Evolutionary conservation across 768 basidiomycete species (phyloP).

Genomic region (Russula compacta): DNA sequence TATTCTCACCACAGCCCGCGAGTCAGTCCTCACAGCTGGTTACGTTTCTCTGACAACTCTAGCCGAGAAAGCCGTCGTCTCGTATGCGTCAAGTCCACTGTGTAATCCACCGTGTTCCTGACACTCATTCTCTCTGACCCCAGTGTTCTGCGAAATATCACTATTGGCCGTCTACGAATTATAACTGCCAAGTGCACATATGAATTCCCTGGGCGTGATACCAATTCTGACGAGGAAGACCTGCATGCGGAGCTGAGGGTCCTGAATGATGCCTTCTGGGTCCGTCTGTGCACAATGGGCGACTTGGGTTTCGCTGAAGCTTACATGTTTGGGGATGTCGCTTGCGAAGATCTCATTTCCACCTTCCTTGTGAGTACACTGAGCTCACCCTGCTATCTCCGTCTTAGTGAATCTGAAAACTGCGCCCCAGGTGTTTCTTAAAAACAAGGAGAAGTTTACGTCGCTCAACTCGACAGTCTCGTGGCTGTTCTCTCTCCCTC

Average conservation of each 20-base stretch:
- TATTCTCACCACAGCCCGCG: background rate
- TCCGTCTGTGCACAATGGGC: constrained; percentile 10
- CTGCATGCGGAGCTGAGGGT: constrained; percentile 4
- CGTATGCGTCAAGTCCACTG: background rate
- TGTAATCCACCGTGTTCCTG: background rate
- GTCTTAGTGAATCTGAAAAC: background rate
- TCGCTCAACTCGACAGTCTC: constrained; percentile 15
- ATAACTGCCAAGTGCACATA: background rate
- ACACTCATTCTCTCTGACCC: background rate
- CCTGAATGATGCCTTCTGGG: constrained; percentile 19
- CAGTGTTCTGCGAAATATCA: background rate
- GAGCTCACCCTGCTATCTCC: too few relatives aligned
- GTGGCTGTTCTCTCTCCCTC: constrained; percentile 9
- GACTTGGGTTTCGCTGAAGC: constrained; percentile 22
- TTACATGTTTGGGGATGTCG: constrained; percentile 22
- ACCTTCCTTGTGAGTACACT: constrained; percentile 8
- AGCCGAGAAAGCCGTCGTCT: constrained; percentile 2
- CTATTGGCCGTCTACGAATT: background rate
- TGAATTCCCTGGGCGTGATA: background rate
- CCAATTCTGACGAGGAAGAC: background rate
- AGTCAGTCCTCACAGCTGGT: background rate
- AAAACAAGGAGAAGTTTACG: constrained; percentile 10
- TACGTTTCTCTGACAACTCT: constrained; percentile 5
- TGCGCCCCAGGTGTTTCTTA: background rate
- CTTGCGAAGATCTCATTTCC: constrained; percentile 13